Evolutionary conservation across 2,329 filamentous ascomycete species (phyloP), one percentile per base, ranked within the genome.

Genomic region (Verticillium isaacii): DNA sequence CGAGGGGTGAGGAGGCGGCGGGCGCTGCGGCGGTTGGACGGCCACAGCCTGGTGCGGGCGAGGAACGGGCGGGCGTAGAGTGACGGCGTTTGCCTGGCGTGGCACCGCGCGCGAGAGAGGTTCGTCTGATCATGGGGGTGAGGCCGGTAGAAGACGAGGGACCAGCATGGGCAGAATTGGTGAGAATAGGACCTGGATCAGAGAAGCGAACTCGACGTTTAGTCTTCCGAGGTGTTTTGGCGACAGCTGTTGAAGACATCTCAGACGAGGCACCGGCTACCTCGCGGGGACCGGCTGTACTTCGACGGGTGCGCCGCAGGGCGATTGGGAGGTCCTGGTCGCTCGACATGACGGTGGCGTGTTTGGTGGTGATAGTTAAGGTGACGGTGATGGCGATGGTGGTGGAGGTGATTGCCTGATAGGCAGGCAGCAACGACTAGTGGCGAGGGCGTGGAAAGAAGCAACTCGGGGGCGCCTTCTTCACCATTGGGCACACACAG

Each of bases 191-290:
- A 0, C 82, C 84, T 9, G 84, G 83, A 50, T 87, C 84, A 0
- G 85, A 88, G 72, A 87, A 86, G 41, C 85, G 82, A 25, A 87
- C 84, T 61, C 77, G 76, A 66, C 82, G 83, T 67, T 78, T 82
- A 5, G 56, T 60, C 9, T 62, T 64, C 15, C 37, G 61, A 1
- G 63, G 65, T 19, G 63, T 66, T 25, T 61, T 61, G 63, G 37
- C 50, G 52, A 25, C 50, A 50, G 23, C 66, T 36, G 34, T 58
- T 17, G 65, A 61, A 19, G 63, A 62, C 41, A 65, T 58, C 29
- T 66, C 64, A 32, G 64, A 12, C 32, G 29, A 23, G 15, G 15
- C n/a, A 32, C 32, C 19, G 29, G 63, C 45, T 66, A 68, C 58
- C 61, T 66, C 57, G 32, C 54, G 66, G 60, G 63, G 65, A 19